phyloP scores from a whole-genome alignment of 192 early-diverging fungal species.

The Umbelopsis sp. region DNA sequence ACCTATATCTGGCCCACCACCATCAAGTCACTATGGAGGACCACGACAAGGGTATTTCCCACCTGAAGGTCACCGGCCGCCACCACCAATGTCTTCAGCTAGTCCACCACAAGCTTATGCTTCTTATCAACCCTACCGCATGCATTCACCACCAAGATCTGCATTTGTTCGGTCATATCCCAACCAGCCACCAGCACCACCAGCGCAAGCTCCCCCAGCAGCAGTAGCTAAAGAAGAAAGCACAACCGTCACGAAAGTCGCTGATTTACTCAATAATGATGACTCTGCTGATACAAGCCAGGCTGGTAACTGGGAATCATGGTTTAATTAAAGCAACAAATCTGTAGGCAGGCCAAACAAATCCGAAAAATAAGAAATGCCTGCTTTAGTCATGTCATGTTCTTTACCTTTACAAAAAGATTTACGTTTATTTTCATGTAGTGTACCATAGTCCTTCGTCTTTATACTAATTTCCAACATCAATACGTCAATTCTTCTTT shows the following conservation, averaged over 20 bases:
- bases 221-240: background rate
- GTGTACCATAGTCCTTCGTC: background rate
- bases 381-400: too few relatives aligned
- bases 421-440: too few relatives aligned
- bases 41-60: constrained; percentile 24
- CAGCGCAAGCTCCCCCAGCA: background rate
- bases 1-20: background rate
- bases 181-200: background rate
- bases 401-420: too few relatives aligned
- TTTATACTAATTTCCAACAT: background rate
- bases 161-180: constrained; percentile 15
- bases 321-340: constrained; percentile 28
- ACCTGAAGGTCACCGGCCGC: background rate
- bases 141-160: constrained; percentile 18
- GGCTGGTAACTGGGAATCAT: constrained; percentile 39
- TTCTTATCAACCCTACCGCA: constrained; percentile 15
- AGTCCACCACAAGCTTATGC: constrained; percentile 5
- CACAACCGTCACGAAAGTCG: constrained; percentile 32
- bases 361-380: too few relatives aligned
- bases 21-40: constrained; percentile 6
- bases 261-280: constrained; percentile 42
- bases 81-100: background rate
- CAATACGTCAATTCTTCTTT: background rate
- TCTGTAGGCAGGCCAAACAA: too few relatives aligned
- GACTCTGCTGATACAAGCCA: constrained; percentile 37